Conservation (phyloP, 352 stramenopile genomes). For the Pythium myriotylum region DNA sequence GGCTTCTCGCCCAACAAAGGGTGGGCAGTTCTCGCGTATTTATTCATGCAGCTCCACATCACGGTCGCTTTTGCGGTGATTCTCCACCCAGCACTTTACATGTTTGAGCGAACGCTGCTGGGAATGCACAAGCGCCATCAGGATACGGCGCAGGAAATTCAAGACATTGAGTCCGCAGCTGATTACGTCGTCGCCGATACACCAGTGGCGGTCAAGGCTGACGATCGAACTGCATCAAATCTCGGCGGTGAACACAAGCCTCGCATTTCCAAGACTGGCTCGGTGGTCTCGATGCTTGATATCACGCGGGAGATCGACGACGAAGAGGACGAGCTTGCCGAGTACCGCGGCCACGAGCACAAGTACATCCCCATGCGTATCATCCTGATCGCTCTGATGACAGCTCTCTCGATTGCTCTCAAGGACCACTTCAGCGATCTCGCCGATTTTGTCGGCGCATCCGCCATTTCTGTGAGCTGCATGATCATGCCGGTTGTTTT, state of each 20-base stretch:
- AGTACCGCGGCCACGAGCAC: conserved; percentile 53
- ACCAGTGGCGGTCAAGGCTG: background rate
- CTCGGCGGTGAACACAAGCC: background rate
- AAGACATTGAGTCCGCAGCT: conserved; percentile 15
- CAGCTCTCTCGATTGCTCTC: conserved; percentile 33
- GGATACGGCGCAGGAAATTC: conserved; percentile 12
- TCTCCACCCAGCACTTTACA: conserved; percentile 34
- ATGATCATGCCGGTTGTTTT: conserved; percentile 72
- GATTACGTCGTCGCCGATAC: conserved; percentile 12
- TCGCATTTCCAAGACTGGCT: conserved; percentile 32
- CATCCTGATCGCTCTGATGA: conserved; percentile 53
- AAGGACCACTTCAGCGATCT: conserved; percentile 69
- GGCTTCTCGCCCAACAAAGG: conserved; percentile 30
- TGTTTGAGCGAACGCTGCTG: conserved; percentile 31
- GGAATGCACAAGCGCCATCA: conserved; percentile 23
- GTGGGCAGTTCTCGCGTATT: conserved; percentile 32
- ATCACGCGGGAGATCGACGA: conserved; percentile 34
- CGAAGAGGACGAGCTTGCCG: conserved; percentile 40
- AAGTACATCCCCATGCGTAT: conserved; percentile 60
- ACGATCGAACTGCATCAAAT: background rate
- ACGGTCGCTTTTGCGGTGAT: conserved; percentile 39
- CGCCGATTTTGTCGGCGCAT: conserved; percentile 67
- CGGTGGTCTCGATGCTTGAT: conserved; percentile 42
- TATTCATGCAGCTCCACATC: conserved; percentile 51
- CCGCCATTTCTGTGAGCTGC: conserved; percentile 55